phyloP scores from a whole-genome alignment of 1,284 basidiomycete genomes.

The Rhizoctonia solani region DNA sequence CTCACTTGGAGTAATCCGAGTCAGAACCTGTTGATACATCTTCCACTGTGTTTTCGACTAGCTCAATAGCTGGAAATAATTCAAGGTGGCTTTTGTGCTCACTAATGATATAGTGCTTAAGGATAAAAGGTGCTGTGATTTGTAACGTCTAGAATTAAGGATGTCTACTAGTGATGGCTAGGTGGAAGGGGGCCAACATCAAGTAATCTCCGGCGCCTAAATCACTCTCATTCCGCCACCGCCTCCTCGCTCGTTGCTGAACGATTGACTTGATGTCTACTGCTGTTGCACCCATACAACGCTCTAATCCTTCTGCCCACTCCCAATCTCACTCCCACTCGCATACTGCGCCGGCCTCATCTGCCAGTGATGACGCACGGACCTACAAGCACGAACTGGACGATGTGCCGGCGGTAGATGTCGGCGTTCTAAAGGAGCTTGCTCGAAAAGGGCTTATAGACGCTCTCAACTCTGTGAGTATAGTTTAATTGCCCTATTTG shows the following conservation, averaged over 20 bases:
- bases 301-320: constrained; percentile 5
- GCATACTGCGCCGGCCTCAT: constrained; percentile 30
- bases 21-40: constrained; percentile 85
- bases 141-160: constrained; percentile 26
- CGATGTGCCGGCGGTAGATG: constrained; percentile 54
- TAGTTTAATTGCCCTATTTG: constrained; percentile 23
- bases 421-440: constrained; percentile 72
- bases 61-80: neutral
- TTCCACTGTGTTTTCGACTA: constrained; percentile 60
- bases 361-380: constrained; percentile 33
- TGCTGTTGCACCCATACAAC: constrained; percentile 5
- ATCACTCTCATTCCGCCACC: neutral
- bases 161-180: constrained; percentile 26
- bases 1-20: constrained; percentile 86
- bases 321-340: constrained; percentile 22
- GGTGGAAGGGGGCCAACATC: constrained; percentile 13
- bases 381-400: constrained; percentile 34
- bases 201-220: constrained; percentile 28
- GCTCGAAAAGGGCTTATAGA: constrained; percentile 77
- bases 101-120: constrained; percentile 6
- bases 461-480: constrained; percentile 75
- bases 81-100: neutral
- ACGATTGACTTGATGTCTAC: constrained; percentile 6
- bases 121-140: neutral
- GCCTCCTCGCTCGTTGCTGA: neutral